Evolutionary conservation across 164 flowering plant species (phyloP).

Genomic region (Nymphaea thermarum): DNA sequence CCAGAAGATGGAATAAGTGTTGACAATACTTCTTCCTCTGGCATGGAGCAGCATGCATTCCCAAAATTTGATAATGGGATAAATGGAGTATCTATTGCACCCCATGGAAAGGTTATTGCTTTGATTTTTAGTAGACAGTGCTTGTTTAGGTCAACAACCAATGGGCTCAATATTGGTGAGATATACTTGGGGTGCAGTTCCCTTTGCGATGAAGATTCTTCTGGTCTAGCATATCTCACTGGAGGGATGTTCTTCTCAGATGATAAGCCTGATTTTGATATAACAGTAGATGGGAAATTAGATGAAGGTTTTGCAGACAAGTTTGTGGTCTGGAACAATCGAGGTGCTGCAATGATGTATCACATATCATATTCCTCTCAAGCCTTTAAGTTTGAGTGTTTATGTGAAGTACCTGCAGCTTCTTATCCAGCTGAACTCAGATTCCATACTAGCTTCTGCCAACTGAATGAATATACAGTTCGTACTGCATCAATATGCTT

Average conservation of each 20-base stretch:
- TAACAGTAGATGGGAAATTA: conserved; percentile 3
- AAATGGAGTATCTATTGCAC: conserved; percentile 33
- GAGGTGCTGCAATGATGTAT: conserved; percentile 53
- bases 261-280: conserved; percentile 7
- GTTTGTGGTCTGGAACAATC: conserved; percentile 57
- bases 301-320: conserved; percentile 12
- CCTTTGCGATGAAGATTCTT: conserved; percentile 20
- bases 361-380: conserved; percentile 26
- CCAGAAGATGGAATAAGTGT: conserved; percentile 19
- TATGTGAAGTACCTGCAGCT: conserved; percentile 44
- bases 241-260: conserved; percentile 56
- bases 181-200: conserved; percentile 36
- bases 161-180: conserved; percentile 37
- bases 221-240: conserved; percentile 19
- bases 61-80: conserved; percentile 20
- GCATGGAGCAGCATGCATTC: conserved; percentile 15
- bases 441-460: conserved; percentile 26
- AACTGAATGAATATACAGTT: conserved; percentile 32
- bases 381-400: conserved; percentile 26
- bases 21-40: conserved; percentile 19
- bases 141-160: conserved; percentile 38
- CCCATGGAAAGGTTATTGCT: conserved; percentile 43
- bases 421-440: conserved; percentile 19
- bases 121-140: conserved; percentile 40
- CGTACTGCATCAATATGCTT: conserved; percentile 54